Evolutionary conservation across 305 asterid species (phyloP).

Genomic region (Fraxinus dipetala): DNA sequence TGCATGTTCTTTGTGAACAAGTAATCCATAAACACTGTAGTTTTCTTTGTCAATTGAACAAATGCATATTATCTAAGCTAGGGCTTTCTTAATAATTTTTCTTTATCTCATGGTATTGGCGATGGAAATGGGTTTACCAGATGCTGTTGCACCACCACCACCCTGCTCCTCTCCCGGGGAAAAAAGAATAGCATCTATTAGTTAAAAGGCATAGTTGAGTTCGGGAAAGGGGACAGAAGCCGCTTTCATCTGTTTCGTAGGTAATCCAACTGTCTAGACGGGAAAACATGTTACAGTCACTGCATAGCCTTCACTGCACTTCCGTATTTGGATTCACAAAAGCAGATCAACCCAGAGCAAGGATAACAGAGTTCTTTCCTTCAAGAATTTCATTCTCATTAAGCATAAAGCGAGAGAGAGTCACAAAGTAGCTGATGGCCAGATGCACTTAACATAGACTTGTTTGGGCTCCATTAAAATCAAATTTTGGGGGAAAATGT

Average conservation of each 20-base stretch:
- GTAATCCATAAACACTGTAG: not conserved
- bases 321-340: not conserved
- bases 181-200: not conserved
- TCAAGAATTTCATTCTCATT: not conserved
- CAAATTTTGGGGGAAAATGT: not conserved
- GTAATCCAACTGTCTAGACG: not conserved
- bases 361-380: not conserved
- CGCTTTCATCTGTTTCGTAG: not conserved
- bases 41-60: not conserved
- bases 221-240: not conserved
- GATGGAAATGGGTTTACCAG: not conserved
- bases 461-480: not conserved
- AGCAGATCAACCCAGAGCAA: not conserved
- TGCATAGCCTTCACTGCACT: not conserved
- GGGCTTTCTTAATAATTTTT: not conserved
- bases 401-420: not conserved
- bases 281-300: not conserved
- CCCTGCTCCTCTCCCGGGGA: not conserved
- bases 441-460: not conserved
- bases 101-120: not conserved
- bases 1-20: not conserved
- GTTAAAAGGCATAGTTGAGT: not conserved
- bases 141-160: not conserved
- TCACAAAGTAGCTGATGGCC: not conserved
- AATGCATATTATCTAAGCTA: not conserved